Conservation (phyloP, 257 asterid genomes). For the Eustoma russellianum region DNA sequence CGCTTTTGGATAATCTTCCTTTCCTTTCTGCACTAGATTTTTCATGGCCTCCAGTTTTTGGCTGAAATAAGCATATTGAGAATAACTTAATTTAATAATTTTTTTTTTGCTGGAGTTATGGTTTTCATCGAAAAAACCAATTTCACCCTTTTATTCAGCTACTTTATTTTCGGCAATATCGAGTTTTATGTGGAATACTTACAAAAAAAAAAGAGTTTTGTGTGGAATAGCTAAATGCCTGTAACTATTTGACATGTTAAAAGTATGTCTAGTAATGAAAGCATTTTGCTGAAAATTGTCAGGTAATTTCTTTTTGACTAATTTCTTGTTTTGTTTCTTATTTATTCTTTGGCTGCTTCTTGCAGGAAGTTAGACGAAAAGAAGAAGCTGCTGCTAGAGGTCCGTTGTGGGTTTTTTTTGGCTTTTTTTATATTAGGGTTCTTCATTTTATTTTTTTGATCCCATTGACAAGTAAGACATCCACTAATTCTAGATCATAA, state of each 20-base stretch:
- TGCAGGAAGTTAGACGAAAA: conserved; percentile 63
- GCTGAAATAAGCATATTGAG: too few species aligned
- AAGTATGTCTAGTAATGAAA: too few species aligned
- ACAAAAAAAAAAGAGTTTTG: too few species aligned
- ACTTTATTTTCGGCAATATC: too few species aligned
- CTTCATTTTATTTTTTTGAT: background rate
- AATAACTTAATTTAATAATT: too few species aligned
- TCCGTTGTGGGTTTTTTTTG: conserved; percentile 18
- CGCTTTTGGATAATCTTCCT: too few species aligned
- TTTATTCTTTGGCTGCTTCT: conserved; percentile 5
- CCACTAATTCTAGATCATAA: background rate
- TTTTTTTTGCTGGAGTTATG: too few species aligned
- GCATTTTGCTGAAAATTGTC: background rate
- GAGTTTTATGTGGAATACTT: too few species aligned
- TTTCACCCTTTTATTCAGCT: too few species aligned
- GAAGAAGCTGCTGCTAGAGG: conserved; percentile 93
- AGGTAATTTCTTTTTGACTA: background rate
- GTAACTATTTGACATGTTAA: too few species aligned
- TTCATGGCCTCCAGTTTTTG: background rate
- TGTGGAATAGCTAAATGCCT: too few species aligned
- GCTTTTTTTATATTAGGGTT: background rate
- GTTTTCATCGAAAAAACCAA: too few species aligned
- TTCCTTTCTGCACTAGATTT: background rate
- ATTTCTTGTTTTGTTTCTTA: background rate
- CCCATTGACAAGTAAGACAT: background rate